A percentile compares a stretch with the other conserved stretches of the same genome.
phyloP scores from a whole-genome alignment of 805 yeast genomes.

The Saitoella complicata region DNA sequence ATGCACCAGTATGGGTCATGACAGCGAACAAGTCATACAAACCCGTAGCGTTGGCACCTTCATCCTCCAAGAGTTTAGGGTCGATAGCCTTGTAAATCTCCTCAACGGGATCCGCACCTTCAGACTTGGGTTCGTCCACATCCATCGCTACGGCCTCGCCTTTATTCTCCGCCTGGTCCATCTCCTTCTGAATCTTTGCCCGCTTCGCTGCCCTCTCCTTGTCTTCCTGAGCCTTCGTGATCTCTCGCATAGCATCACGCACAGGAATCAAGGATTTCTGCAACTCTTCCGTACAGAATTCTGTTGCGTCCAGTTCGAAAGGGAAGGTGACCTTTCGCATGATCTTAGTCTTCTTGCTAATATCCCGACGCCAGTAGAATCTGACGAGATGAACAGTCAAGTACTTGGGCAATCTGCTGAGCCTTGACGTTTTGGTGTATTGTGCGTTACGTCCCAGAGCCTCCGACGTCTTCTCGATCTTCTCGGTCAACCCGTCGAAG shows the following conservation, averaged over 20 bases:
- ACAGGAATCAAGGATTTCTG: conserved; percentile 47
- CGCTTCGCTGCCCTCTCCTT: conserved; percentile 59
- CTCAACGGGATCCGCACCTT: conserved; percentile 12
- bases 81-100: conserved; percentile 22
- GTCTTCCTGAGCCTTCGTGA: conserved; percentile 60
- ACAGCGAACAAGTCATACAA: conserved; percentile 71
- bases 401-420: conserved; percentile 70
- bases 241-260: conserved; percentile 60
- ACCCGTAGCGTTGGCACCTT: conserved; percentile 71
- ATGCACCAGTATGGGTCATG: conserved; percentile 85
- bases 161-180: conserved; percentile 16
- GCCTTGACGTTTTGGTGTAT: conserved; percentile 40
- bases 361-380: conserved; percentile 90
- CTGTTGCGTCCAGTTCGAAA: conserved; percentile 75
- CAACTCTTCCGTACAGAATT: conserved; percentile 66
- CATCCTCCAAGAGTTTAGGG: conserved; percentile 26
- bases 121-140: conserved; percentile 12
- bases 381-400: conserved; percentile 85
- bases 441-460: conserved; percentile 52
- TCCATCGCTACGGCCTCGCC: conserved; percentile 27
- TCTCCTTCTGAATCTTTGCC: conserved; percentile 23
- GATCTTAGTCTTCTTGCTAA: conserved; percentile 80
- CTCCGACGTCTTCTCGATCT: conserved; percentile 62
- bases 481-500: conserved; percentile 54
- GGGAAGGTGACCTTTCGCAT: conserved; percentile 91